Conservation (phyloP, 129 eudicot species). For the Kitagawia praeruptora region DNA sequence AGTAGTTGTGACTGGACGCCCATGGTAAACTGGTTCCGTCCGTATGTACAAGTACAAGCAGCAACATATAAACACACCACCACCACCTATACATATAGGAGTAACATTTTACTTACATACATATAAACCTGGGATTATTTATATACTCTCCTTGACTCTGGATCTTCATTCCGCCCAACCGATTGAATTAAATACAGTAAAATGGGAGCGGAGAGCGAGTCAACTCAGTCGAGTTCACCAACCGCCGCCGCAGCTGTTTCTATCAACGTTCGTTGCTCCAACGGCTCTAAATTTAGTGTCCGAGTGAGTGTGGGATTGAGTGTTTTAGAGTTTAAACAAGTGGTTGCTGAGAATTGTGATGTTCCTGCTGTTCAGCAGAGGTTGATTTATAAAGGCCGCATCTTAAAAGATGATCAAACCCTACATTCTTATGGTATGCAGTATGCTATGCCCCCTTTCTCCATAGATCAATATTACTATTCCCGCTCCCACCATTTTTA, state of each 20-base stretch:
- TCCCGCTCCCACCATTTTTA: no score
- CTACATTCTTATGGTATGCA: constrained; percentile 68
- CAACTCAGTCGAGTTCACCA: constrained; percentile 37
- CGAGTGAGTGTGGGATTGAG: constrained; percentile 44
- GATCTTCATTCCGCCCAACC: no score
- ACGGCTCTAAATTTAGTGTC: constrained; percentile 71
- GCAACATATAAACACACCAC: no score
- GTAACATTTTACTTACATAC: no score
- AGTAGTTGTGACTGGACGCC: no score
- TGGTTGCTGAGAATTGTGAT: constrained; percentile 61
- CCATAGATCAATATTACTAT: no score
- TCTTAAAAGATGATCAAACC: constrained; percentile 89
- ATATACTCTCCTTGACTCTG: no score
- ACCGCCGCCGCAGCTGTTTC: constrained; percentile 28
- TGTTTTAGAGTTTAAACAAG: constrained; percentile 45
- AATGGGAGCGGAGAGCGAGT: constrained; percentile 64
- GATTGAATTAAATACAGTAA: background rate
- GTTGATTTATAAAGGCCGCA: constrained; percentile 86
- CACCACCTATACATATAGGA: no score
- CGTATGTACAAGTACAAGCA: no score
- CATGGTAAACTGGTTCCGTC: no score
- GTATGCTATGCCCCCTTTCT: no score
- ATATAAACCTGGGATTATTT: no score
- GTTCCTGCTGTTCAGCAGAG: constrained; percentile 79
- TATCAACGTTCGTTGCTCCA: constrained; percentile 69